Base-by-base conservation (phyloP, 306 rosid species). In the Begonia loranthoides region DNA sequence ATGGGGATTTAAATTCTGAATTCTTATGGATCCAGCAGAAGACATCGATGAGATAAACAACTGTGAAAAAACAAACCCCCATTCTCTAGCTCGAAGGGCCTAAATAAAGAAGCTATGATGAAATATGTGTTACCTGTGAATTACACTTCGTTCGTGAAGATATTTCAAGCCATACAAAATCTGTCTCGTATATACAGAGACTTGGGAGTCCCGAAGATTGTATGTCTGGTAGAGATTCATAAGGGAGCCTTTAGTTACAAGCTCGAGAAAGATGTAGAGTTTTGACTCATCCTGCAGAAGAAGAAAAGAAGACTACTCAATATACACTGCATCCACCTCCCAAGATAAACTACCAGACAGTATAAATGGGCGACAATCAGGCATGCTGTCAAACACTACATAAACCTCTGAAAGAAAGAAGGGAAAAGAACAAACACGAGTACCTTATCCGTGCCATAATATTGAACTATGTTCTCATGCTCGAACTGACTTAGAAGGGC, bases 391-490 rank as follows among this genome's bases (percentile, higher is more conserved):
- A 19, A 19, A 2, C 22, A 19, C 2, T 19, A 19, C 22, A 19
- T 19, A 19, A 19, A 19, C 22, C 22, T 19, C 22, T n/a, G n/a
- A n/a, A n/a, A n/a, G n/a, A n/a, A n/a, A n/a, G n/a, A n/a, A 19
- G 5, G 9, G 9, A 4, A 28, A 28, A 15, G 44, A 61, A 12
- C 59, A 53, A 51, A 66, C 60, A 53, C 62, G 59, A 19, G 51
- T 82, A 82, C 95, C 95, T 63, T 85, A 45, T 72, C 73, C 9
- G 95, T 90, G 69, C 94, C 97, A 22, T 71, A 73, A 61, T 90
- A 90, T 69, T 70, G 94, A 55, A 90, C 97, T 76, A 90, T 85
- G 71, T 90, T 90, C 62, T 78, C 94, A 41, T 90, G 97, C 71
- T 89, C 94, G 50, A 85, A 89, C 70, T 77, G 84, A 54, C 97